Conservation (phyloP, 768 basidiomycete species). For the Serendipita sp. region DNA sequence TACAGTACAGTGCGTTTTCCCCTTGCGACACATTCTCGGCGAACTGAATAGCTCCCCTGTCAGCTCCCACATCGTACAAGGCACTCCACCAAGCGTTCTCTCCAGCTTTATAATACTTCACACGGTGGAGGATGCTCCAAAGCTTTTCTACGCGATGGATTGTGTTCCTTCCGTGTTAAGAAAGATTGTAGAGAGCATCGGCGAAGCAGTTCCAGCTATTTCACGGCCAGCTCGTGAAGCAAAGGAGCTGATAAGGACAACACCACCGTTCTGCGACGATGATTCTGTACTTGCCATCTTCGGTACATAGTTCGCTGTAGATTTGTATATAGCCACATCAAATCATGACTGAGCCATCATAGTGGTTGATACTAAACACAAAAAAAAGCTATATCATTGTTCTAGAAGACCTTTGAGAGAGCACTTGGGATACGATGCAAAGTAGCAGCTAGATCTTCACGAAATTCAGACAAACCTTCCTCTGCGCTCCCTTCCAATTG, state of each 20-base stretch:
- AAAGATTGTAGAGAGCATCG: slow-evolving; percentile 55
- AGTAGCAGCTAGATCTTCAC: too few species aligned
- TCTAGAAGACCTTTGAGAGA: too few species aligned
- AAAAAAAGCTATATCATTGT: too few species aligned
- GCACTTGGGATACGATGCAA: too few species aligned
- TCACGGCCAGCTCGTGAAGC: slow-evolving; percentile 73
- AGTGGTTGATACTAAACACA: too few species aligned
- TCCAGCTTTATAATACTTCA: slow-evolving; percentile 39
- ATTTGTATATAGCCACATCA: neutral
- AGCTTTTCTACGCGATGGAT: slow-evolving; percentile 51
- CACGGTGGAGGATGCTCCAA: slow-evolving; percentile 26
- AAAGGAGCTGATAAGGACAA: slow-evolving; percentile 42
- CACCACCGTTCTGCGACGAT: slow-evolving; percentile 22
- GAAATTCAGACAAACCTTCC: too few species aligned
- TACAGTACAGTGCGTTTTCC: slow-evolving; percentile 37
- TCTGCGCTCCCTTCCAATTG: too few species aligned
- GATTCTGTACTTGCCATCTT: slow-evolving; percentile 17
- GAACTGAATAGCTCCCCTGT: slow-evolving; percentile 34
- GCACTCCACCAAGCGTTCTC: slow-evolving; percentile 18
- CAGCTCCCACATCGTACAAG: slow-evolving; percentile 16
- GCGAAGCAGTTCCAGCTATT: slow-evolving; percentile 53
- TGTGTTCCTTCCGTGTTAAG: slow-evolving; percentile 48
- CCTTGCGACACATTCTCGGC: neutral
- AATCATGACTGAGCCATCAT: neutral
- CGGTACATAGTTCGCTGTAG: neutral